These are phyloP conservation scores for Zygoascus tannicola DNA, from an alignment of 805 yeast genomes.

Conservation along the genomic window DNA sequence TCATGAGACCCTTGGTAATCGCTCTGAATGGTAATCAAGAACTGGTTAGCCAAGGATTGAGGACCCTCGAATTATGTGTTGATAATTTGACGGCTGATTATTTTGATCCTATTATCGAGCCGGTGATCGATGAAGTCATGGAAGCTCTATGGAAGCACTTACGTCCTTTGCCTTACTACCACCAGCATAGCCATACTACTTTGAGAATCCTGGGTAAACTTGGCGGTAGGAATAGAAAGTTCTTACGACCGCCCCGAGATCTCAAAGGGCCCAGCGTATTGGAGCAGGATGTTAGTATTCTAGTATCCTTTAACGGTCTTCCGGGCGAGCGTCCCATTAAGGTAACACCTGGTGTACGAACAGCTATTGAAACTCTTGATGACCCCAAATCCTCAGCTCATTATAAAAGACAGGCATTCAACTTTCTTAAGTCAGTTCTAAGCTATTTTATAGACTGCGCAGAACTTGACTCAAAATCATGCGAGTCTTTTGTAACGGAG, in stretches of 20 bases:
- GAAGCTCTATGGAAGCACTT: slow-evolving; percentile 85
- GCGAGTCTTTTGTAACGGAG: slow-evolving; percentile 25
- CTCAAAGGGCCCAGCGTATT: slow-evolving; percentile 40
- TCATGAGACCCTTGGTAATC: slow-evolving; percentile 84
- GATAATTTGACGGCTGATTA: slow-evolving; percentile 94
- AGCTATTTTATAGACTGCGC: slow-evolving; percentile 56
- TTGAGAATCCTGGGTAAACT: slow-evolving; percentile 86
- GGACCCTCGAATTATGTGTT: slow-evolving; percentile 91
- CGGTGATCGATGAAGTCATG: slow-evolving; percentile 91
- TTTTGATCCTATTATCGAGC: slow-evolving; percentile 94
- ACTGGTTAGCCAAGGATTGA: slow-evolving; percentile 83
- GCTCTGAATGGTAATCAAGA: slow-evolving; percentile 89
- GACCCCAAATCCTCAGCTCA: slow-evolving; percentile 49
- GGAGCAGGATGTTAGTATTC: slow-evolving; percentile 61
- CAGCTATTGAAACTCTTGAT: slow-evolving; percentile 68
- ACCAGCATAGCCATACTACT: slow-evolving; percentile 91
- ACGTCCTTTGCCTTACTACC: slow-evolving; percentile 88
- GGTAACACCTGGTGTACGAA: slow-evolving; percentile 70
- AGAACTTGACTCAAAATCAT: slow-evolving; percentile 31
- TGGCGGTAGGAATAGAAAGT: slow-evolving; percentile 91
- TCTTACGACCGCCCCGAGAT: slow-evolving; percentile 66
- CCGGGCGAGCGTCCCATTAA: slow-evolving; percentile 55
- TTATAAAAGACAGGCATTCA: slow-evolving; percentile 70
- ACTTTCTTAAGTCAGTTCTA: slow-evolving; percentile 56
- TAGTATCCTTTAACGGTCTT: slow-evolving; percentile 64